Evolutionary conservation across 2,329 filamentous ascomycete genomes (phyloP).

Genomic region (Capronia americana): DNA sequence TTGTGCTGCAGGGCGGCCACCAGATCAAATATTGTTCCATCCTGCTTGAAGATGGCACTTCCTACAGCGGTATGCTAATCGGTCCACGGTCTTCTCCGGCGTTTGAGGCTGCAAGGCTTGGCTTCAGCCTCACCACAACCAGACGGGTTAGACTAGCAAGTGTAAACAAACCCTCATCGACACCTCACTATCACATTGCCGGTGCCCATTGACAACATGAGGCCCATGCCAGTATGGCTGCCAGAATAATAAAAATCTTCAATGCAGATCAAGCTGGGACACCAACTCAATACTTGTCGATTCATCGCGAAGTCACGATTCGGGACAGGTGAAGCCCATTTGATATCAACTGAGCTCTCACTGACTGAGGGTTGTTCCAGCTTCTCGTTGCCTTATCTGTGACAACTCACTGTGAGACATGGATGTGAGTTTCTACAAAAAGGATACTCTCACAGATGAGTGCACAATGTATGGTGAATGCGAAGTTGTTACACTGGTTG

Average conservation of each 20-base stretch:
- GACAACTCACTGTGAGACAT: background rate
- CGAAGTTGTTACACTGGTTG: background rate
- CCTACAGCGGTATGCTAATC: no score
- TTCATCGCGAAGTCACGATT: background rate
- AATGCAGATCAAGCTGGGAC: background rate
- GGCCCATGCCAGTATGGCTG: background rate
- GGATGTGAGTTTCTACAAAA: background rate
- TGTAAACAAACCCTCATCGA: background rate
- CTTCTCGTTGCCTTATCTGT: background rate
- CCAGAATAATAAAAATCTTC: background rate
- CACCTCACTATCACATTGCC: background rate
- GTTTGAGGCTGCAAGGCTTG: background rate
- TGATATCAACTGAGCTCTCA: background rate
- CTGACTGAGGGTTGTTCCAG: background rate
- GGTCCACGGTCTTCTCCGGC: no score
- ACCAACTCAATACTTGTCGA: background rate
- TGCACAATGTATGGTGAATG: background rate
- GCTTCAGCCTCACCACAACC: background rate
- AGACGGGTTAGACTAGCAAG: background rate
- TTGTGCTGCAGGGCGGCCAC: conserved; percentile 19
- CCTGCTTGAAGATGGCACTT: conserved; percentile 25
- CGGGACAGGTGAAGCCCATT: background rate
- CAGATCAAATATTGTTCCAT: conserved; percentile 25
- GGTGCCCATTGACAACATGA: background rate
- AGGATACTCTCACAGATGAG: background rate